Conservation (phyloP, 306 rosid genomes). For the Castanea mollissima region DNA sequence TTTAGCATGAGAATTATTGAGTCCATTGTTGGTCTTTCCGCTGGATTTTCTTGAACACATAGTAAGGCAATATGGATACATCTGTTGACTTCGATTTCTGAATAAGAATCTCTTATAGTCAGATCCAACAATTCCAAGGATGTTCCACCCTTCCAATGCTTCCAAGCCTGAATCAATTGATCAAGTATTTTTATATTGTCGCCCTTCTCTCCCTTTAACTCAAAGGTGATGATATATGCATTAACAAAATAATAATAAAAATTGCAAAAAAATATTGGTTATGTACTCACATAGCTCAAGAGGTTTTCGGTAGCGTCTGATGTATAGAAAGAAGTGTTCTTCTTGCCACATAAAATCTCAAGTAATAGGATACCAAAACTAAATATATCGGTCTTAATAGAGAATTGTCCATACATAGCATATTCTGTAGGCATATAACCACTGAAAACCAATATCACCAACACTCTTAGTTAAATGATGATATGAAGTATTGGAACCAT, state of each 20-base stretch:
- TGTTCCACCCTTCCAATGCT: slow-evolving; percentile 33
- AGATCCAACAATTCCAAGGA: slow-evolving; percentile 31
- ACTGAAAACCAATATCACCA: background rate
- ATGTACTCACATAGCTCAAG: slow-evolving; percentile 44
- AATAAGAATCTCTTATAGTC: slow-evolving; percentile 16
- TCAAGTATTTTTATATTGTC: background rate
- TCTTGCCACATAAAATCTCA: slow-evolving; percentile 52
- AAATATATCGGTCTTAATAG: slow-evolving; percentile 35
- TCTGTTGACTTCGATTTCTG: slow-evolving; percentile 33
- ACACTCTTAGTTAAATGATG: too few relatives aligned
- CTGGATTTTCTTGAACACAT: slow-evolving; percentile 48
- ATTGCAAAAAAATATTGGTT: background rate
- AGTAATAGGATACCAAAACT: slow-evolving; percentile 47
- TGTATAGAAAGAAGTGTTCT: slow-evolving; percentile 27
- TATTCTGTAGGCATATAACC: slow-evolving; percentile 11
- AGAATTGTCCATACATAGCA: slow-evolving; percentile 10
- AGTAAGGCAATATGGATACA: slow-evolving; percentile 52
- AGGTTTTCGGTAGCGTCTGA: slow-evolving; percentile 31
- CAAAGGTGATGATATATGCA: too few relatives aligned
- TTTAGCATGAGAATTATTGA: slow-evolving; percentile 43
- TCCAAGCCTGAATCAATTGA: slow-evolving; percentile 37
- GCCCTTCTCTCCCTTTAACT: too few relatives aligned
- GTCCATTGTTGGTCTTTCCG: slow-evolving; percentile 54
- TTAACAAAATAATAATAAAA: background rate
- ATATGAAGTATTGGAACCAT: too few relatives aligned